phyloP scores from a whole-genome alignment of 306 rosid genomes.

The Dryas alaskensis region DNA sequence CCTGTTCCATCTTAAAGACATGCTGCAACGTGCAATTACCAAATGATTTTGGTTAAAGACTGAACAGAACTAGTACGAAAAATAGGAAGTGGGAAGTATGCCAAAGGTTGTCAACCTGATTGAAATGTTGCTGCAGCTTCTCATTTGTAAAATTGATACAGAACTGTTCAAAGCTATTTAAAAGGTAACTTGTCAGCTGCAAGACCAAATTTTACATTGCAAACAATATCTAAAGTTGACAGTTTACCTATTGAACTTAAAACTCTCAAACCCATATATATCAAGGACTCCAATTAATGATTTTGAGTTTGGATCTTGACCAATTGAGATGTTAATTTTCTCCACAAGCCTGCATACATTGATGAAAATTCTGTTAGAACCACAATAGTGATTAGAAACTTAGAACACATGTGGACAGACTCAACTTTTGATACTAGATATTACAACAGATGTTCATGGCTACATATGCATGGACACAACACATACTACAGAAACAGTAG shows the following conservation, averaged over 20 bases:
- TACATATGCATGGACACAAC: not conserved
- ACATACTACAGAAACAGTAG: slow-evolving; percentile 21
- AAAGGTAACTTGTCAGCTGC: slow-evolving; percentile 34
- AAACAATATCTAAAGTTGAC: slow-evolving; percentile 25
- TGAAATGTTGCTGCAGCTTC: slow-evolving; percentile 99
- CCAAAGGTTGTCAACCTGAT: slow-evolving; percentile 66
- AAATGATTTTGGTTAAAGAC: slow-evolving; percentile 19
- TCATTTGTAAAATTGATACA: slow-evolving; percentile 98
- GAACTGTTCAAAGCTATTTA: slow-evolving; percentile 94
- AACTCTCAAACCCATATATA: slow-evolving; percentile 99
- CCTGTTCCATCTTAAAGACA: slow-evolving; percentile 99
- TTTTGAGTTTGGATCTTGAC: slow-evolving; percentile 96
- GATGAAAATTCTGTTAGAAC: slow-evolving; percentile 28
- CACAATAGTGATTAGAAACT: slow-evolving; percentile 13
- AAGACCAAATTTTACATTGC: slow-evolving; percentile 16
- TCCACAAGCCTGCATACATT: slow-evolving; percentile 81
- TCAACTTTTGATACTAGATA: not conserved
- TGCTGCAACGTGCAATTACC: slow-evolving; percentile 61
- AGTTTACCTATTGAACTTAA: slow-evolving; percentile 86
- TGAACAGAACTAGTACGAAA: slow-evolving; percentile 4
- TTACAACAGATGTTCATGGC: not conserved
- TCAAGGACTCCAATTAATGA: slow-evolving; percentile 97
- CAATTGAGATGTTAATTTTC: slow-evolving; percentile 88
- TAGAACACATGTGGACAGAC: slow-evolving; percentile 18
- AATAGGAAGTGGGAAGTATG: slow-evolving; percentile 19